Conservation (phyloP, 495 filamentous ascomycete species). For the Penicillium odoratum region DNA sequence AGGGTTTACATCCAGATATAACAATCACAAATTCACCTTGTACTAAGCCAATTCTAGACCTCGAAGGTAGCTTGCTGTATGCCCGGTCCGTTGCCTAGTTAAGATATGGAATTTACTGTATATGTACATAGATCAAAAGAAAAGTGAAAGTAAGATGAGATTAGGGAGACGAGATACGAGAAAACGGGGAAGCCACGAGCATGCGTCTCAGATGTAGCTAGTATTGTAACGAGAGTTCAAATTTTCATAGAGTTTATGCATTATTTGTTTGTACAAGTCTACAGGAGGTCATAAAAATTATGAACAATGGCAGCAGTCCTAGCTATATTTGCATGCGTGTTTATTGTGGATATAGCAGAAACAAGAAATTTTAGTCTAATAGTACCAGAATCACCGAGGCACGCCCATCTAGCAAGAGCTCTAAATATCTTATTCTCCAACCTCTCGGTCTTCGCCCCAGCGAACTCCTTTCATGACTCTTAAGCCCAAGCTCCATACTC, state of each 20-base stretch:
- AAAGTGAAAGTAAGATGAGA: too few relatives aligned
- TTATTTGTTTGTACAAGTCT: too few relatives aligned
- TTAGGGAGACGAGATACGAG: too few relatives aligned
- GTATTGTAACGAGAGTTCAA: too few relatives aligned
- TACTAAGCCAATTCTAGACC: neutral
- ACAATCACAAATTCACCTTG: neutral
- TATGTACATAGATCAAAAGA: too few relatives aligned
- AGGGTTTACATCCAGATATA: neutral
- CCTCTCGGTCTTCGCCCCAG: slow-evolving; percentile 8
- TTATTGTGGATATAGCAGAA: neutral
- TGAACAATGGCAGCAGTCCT: too few relatives aligned
- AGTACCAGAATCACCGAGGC: neutral
- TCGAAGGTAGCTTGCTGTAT: neutral
- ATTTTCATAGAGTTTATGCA: too few relatives aligned
- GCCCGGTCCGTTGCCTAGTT: neutral
- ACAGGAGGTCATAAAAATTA: too few relatives aligned
- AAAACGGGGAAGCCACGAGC: too few relatives aligned
- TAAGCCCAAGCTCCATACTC: slow-evolving; percentile 8
- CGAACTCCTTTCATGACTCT: slow-evolving; percentile 3
- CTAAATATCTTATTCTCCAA: neutral
- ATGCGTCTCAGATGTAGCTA: too few relatives aligned
- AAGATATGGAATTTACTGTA: neutral
- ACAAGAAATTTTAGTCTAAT: neutral
- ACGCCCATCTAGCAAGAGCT: neutral
- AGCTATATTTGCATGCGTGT: too few relatives aligned